Evolutionary conservation across 306 rosid species (phyloP).

Genomic region (Cucumis cinereus): DNA sequence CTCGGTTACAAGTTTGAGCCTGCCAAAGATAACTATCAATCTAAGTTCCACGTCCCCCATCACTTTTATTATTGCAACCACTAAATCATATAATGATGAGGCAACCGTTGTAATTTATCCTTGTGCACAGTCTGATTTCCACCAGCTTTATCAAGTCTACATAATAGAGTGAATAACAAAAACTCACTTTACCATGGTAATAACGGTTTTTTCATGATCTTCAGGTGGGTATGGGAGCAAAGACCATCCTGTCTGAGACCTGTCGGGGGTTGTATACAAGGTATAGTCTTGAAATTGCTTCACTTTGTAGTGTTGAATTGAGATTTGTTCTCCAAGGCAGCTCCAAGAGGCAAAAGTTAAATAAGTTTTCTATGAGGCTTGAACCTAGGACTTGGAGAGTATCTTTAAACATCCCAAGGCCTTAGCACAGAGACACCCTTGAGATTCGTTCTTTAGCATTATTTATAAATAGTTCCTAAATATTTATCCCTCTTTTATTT

Average conservation of each 20-base stretch:
- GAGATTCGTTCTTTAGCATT: not conserved
- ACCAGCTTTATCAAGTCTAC: not conserved
- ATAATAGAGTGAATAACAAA: not conserved
- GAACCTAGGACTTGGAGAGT: not conserved
- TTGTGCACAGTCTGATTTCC: not conserved
- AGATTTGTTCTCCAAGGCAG: not conserved
- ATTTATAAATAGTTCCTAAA: not conserved
- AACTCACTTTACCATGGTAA: slow-evolving; percentile 6
- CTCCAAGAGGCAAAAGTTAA: not conserved
- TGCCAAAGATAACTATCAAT: not conserved
- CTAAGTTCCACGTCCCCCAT: not conserved
- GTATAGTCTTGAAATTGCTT: slow-evolving; percentile 21
- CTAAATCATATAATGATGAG: not conserved
- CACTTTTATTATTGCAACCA: not conserved
- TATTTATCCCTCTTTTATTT: not conserved
- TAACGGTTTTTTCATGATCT: slow-evolving; percentile 15
- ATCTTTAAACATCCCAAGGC: not conserved
- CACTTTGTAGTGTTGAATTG: not conserved
- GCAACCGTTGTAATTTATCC: not conserved
- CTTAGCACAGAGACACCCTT: not conserved
- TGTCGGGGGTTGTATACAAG: slow-evolving; percentile 47
- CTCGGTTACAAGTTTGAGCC: not conserved
- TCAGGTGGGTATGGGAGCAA: slow-evolving; percentile 71
- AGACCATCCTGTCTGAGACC: slow-evolving; percentile 77
- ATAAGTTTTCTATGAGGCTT: not conserved